A percentile compares a stretch with the other conserved stretches of the same genome.
Evolutionary conservation across 345 rosid genomes (phyloP).

Genomic region (Citrus australasica): DNA sequence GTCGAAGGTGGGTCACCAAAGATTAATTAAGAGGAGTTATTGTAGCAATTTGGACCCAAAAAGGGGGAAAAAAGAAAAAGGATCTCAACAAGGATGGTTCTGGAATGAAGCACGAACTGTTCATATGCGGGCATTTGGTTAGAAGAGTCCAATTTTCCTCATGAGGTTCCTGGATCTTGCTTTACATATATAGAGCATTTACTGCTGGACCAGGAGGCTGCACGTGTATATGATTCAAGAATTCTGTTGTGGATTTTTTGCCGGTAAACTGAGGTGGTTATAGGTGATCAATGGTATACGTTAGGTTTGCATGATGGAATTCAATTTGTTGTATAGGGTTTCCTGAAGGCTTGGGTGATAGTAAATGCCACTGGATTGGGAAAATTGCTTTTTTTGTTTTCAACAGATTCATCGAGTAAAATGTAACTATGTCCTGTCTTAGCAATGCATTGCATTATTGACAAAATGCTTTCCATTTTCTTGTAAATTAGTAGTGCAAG

Average conservation of each 20-base stretch:
- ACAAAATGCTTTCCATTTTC: neutral
- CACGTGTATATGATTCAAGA: neutral
- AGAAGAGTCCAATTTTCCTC: neutral
- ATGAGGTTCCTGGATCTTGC: neutral
- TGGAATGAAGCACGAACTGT: neutral
- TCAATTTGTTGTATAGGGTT: constrained; percentile 20
- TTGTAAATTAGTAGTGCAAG: neutral
- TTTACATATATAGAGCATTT: constrained; percentile 3
- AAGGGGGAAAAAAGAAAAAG: too few relatives aligned
- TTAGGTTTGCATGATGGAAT: neutral
- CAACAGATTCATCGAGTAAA: neutral
- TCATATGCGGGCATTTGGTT: neutral
- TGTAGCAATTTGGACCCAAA: neutral
- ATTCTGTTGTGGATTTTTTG: constrained; percentile 2
- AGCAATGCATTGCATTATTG: neutral
- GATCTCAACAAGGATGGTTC: neutral
- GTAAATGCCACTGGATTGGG: constrained; percentile 7
- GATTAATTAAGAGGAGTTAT: constrained; percentile 32
- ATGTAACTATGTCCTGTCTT: neutral
- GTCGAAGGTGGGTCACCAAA: constrained; percentile 80
- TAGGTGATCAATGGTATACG: neutral
- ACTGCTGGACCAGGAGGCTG: constrained; percentile 6
- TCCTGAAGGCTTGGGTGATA: constrained; percentile 2
- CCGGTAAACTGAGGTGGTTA: neutral
- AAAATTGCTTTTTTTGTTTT: neutral